These are phyloP conservation scores for Herpotrichia juniperi DNA, from an alignment of 2,329 filamentous ascomycete species.

Conservation along the genomic window DNA sequence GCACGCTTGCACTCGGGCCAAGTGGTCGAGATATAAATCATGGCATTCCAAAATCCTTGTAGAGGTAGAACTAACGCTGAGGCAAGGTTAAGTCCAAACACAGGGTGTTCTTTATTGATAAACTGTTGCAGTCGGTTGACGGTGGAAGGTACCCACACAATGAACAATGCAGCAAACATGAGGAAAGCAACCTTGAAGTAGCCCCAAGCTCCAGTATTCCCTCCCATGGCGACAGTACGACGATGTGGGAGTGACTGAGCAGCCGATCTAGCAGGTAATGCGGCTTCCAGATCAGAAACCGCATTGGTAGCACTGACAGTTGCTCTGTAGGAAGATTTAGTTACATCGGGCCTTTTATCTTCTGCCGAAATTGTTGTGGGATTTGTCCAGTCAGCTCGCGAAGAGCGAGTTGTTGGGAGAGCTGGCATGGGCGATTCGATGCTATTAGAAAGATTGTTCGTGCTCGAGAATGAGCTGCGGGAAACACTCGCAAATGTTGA, in stretches of 20 bases:
- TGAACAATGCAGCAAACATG: conserved; percentile 73
- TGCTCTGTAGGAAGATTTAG: conserved; percentile 1
- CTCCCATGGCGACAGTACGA: conserved; percentile 49
- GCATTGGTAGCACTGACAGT: conserved; percentile 6
- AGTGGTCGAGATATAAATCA: conserved; percentile 67
- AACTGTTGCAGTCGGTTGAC: conserved; percentile 78
- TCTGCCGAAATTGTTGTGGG: background rate
- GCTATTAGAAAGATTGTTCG: conserved; percentile 17
- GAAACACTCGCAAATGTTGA: conserved; percentile 23
- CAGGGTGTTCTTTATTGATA: conserved; percentile 54
- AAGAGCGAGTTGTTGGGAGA: conserved; percentile 2
- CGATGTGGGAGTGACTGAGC: conserved; percentile 7
- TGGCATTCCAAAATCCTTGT: conserved; percentile 84
- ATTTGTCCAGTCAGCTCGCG: conserved; percentile 6
- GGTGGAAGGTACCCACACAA: conserved; percentile 79
- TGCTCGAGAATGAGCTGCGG: conserved; percentile 39
- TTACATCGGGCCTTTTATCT: background rate
- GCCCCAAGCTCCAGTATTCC: conserved; percentile 66
- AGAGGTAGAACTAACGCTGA: conserved; percentile 78
- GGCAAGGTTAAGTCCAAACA: conserved; percentile 69
- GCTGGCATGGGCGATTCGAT: background rate
- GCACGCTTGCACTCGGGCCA: conserved; percentile 34
- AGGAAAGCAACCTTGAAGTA: conserved; percentile 74
- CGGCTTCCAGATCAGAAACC: conserved; percentile 3
- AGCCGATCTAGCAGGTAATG: conserved; percentile 8